Base-by-base conservation (phyloP, 495 filamentous ascomycete species). In the Stereocaulon alpinum region DNA sequence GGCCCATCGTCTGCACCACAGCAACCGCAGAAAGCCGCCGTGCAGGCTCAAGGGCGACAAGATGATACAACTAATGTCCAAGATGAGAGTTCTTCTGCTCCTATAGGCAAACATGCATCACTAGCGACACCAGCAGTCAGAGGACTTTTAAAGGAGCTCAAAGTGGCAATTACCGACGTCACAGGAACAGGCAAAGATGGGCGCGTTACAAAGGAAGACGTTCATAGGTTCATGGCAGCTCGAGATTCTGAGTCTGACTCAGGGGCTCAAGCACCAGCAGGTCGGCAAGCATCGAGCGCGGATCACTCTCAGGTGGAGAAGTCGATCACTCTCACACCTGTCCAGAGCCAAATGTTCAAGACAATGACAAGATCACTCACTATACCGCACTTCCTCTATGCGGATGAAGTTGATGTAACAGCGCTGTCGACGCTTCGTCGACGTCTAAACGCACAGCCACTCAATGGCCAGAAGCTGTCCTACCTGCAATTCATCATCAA, bases 401-500 rank as follows among this genome's bases (percentile, higher is more conserved):
- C 88, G 14, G 88, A 95, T 69, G 86, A 91, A 68, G 76, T 95
- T 41, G 85, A 90, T 68, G 81, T 96, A 66, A 82, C 83, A 55
- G 72, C 80, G 20, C 77, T 97, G 2, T 82, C 81, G 43, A 73
- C 79, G 40, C 75, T 96, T 40, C 85, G 93, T 18, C 69, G 73
- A 40, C 82, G 80, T 43, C 79, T 96, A 20, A 90, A 90, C 71
- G 14, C 40, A 45, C 67, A 78, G 66, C 68, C 66, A 64, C 64
- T 76, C 30, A 72, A 73, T 30, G 32, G 48, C 18, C 72, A 69
- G 34, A 94, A 91, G 68, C 71, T 97, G 52, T 90, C 93, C 2
- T 90, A 86, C 70, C 80, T 96, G 34, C 87, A 92, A n/a, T 96
- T 99, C 71, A 82, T 95, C 55, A 81, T 97, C 73, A 99, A 99